phyloP scores from a whole-genome alignment of 352 stramenopile species.

The Phytophthora palmivora region DNA sequence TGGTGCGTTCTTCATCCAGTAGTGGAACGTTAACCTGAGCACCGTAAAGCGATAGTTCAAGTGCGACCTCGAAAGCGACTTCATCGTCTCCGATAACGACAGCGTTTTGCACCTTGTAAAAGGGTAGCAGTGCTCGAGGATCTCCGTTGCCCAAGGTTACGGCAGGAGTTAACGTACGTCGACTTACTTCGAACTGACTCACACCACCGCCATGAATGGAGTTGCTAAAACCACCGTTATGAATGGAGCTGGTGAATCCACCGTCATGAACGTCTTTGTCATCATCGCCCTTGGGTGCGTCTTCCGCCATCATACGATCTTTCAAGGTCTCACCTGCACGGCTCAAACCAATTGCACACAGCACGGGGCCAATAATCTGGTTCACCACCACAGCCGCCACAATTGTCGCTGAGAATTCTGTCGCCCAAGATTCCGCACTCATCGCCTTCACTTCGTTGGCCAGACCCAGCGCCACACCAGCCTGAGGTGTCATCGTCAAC shows the following conservation, averaged over 20 bases:
- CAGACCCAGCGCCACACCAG: slow-evolving; percentile 63
- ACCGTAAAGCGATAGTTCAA: slow-evolving; percentile 71
- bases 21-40: slow-evolving; percentile 68
- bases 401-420: slow-evolving; percentile 70
- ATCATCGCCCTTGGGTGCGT: slow-evolving; percentile 21
- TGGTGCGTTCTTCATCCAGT: slow-evolving; percentile 61
- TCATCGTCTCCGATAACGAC: slow-evolving; percentile 76
- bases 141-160: slow-evolving; percentile 47
- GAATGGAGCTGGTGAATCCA: slow-evolving; percentile 1
- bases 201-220: slow-evolving; percentile 1
- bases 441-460: slow-evolving; percentile 66
- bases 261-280: slow-evolving; percentile 22
- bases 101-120: slow-evolving; percentile 54
- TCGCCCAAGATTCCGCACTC: slow-evolving; percentile 61
- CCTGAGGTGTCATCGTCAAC: slow-evolving; percentile 76
- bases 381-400: slow-evolving; percentile 74
- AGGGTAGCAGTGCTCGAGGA: slow-evolving; percentile 46
- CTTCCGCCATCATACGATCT: slow-evolving; percentile 26
- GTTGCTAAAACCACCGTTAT: no score
- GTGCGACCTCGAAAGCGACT: slow-evolving; percentile 64
- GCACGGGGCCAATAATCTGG: slow-evolving; percentile 70
- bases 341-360: slow-evolving; percentile 63
- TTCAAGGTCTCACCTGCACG: slow-evolving; percentile 55
- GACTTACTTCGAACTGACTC: slow-evolving; percentile 24
- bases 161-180: slow-evolving; percentile 9